These are phyloP conservation scores for Arthrobotrys entomopaga DNA, from an alignment of 2,329 filamentous ascomycete genomes.

Conservation along the genomic window DNA sequence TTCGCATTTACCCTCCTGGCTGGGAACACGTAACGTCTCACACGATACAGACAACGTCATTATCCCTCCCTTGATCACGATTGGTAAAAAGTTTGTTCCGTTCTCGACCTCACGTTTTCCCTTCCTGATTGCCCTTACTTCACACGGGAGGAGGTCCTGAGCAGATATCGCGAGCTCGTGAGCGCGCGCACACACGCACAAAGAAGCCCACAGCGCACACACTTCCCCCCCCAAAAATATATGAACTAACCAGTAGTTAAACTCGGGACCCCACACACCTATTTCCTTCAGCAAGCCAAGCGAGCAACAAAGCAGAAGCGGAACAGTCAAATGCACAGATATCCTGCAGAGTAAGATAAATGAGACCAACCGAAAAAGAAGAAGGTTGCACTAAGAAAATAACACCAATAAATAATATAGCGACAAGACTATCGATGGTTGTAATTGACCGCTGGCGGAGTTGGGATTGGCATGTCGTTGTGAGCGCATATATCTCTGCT, in stretches of 20 bases:
- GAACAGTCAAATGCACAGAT: constrained; percentile 44
- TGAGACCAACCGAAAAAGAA: constrained; percentile 4
- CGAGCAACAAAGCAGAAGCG: constrained; percentile 43
- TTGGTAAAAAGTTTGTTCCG: constrained; percentile 20
- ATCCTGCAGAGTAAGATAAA: constrained; percentile 9
- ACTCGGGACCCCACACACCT: constrained; percentile 52
- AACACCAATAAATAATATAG: background rate
- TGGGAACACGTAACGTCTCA: constrained; percentile 51
- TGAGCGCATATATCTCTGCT: background rate
- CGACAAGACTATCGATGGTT: no score
- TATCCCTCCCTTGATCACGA: constrained; percentile 27
- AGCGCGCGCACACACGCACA: constrained; percentile 33
- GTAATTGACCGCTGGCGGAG: background rate
- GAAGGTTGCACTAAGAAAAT: constrained; percentile 22
- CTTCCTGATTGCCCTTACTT: constrained; percentile 34
- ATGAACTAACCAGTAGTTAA: constrained; percentile 5
- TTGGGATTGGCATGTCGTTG: background rate
- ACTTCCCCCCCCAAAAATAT: no score
- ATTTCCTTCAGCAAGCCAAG: constrained; percentile 45
- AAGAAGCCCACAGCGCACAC: constrained; percentile 1
- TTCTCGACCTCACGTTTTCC: constrained; percentile 11
- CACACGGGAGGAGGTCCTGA: constrained; percentile 35
- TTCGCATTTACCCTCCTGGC: constrained; percentile 20
- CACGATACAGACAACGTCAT: constrained; percentile 46
- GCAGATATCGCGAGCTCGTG: constrained; percentile 46